phyloP scores from a whole-genome alignment of 2,329 filamentous ascomycete species.

The Phialemoniopsis sp. region DNA sequence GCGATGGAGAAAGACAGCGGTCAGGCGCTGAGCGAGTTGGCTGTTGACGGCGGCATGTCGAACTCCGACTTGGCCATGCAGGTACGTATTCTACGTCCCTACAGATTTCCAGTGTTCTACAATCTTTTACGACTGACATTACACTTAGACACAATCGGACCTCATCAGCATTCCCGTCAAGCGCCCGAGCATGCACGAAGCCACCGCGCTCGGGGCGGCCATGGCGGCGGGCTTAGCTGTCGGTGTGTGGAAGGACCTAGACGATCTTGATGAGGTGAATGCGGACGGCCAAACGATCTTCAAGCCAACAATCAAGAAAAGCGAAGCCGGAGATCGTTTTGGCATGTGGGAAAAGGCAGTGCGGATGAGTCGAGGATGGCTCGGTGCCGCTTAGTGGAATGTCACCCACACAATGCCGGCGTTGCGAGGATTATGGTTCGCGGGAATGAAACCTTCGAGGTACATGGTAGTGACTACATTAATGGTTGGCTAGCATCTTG shows the following conservation, averaged over 20 bases:
- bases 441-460: too few species aligned
- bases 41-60: slow-evolving; percentile 81
- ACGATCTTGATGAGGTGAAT: slow-evolving; percentile 69
- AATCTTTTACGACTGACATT: too few species aligned
- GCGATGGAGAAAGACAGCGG: slow-evolving; percentile 79
- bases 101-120: too few species aligned
- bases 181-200: slow-evolving; percentile 78
- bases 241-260: slow-evolving; percentile 69
- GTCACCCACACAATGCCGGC: too few species aligned
- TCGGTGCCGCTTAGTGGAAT: slow-evolving; percentile 30
- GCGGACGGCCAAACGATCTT: slow-evolving; percentile 65
- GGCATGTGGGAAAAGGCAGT: slow-evolving; percentile 73
- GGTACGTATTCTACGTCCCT: slow-evolving; percentile 17
- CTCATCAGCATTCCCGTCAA: slow-evolving; percentile 76
- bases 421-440: too few species aligned
- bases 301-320: slow-evolving; percentile 57
- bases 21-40: slow-evolving; percentile 66
- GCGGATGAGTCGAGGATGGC: slow-evolving; percentile 74
- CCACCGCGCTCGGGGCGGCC: slow-evolving; percentile 75
- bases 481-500: too few species aligned
- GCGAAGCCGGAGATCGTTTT: slow-evolving; percentile 60
- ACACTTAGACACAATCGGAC: slow-evolving; percentile 65
- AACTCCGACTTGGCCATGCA: slow-evolving; percentile 79
- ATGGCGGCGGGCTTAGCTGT: slow-evolving; percentile 79
- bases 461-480: too few species aligned